Base-by-base conservation (phyloP, 2,329 filamentous ascomycete species). In the Paecilomyces formosus region DNA sequence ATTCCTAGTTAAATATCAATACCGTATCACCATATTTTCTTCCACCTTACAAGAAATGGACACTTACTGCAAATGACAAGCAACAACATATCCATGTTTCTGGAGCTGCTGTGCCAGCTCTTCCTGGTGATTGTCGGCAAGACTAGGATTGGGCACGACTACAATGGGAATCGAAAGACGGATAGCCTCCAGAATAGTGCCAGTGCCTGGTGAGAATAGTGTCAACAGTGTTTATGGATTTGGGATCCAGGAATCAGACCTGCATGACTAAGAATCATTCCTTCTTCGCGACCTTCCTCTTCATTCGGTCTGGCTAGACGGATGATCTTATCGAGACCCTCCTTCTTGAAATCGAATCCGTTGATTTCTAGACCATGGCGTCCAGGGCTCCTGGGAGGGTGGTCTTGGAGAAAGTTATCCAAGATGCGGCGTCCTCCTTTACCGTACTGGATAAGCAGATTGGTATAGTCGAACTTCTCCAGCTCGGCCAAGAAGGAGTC, bases 111-210 rank as follows among this genome's bases (percentile, higher is more conserved):
- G 80, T 0, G 93, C 93, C 57, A 99, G 82, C 72, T 97, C 91
- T 21, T 85, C 82, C 74, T 99, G 94, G 70, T 99, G 94, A 67
- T 99, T 93, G 68, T 95, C 87, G 66, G 96, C 82, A 0, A 99
- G 82, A 6, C 80, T 79, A 1, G 85, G 82, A 72, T 99, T 99
- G 2, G 93, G 89, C 2, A 99, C 92, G 0, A 96, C 90, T 55
- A 99, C 82, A n/a, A 97, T 78, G 2, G 90, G 87, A 0, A 92
- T 78, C 13, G 85, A 83, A 56, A 89, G 78, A 51, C 89, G 85
- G 62, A 95, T 83, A 0, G 87, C 90, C 70, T 92, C 91, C 0
- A 97, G 81, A 28, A 97, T 92, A 2, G 90, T 92, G 8, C 94
- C 94, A 12, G 93, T 92, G 15, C 93, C 92, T 96, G 55, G 4